Conservation (phyloP, 352 stramenopile genomes). For the Globisporangium middletonii region DNA sequence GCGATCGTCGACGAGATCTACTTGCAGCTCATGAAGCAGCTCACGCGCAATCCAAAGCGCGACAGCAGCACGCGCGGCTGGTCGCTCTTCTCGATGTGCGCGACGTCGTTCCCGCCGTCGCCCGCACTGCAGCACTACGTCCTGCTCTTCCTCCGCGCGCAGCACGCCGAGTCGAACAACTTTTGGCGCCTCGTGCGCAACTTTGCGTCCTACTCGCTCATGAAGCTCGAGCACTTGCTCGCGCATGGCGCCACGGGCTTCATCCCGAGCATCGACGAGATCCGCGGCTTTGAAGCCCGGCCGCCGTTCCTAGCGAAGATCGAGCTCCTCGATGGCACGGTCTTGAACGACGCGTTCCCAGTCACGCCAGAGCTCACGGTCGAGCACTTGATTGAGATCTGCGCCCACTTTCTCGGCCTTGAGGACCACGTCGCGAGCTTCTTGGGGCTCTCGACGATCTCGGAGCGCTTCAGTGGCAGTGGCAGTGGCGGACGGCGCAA, state of each 20-base stretch:
- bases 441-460: conserved; percentile 48
- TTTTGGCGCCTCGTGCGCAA: conserved; percentile 78
- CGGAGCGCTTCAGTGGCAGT: conserved; percentile 27
- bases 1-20: conserved; percentile 93
- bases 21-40: conserved; percentile 91
- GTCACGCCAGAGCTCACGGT: conserved; percentile 92
- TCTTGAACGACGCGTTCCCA: conserved; percentile 88
- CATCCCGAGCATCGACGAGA: conserved; percentile 91
- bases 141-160: conserved; percentile 86
- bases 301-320: conserved; percentile 91
- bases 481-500: conserved; percentile 11
- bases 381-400: conserved; percentile 89
- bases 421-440: conserved; percentile 85
- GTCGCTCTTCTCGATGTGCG: conserved; percentile 92
- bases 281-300: conserved; percentile 90
- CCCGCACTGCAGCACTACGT: conserved; percentile 87
- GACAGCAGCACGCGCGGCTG: conserved; percentile 89
- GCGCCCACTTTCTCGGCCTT: conserved; percentile 87
- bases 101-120: conserved; percentile 88
- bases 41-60: conserved; percentile 89
- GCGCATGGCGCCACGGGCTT: conserved; percentile 88
- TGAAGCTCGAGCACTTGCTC: conserved; percentile 89
- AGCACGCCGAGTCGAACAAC: conserved; percentile 63
- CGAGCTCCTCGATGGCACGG: conserved; percentile 89
- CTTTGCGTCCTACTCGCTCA: conserved; percentile 89